A percentile compares a stretch with the other conserved stretches of the same genome.
Evolutionary conservation across 768 basidiomycete genomes (phyloP).

Genomic region (Chalciporus chontae): DNA sequence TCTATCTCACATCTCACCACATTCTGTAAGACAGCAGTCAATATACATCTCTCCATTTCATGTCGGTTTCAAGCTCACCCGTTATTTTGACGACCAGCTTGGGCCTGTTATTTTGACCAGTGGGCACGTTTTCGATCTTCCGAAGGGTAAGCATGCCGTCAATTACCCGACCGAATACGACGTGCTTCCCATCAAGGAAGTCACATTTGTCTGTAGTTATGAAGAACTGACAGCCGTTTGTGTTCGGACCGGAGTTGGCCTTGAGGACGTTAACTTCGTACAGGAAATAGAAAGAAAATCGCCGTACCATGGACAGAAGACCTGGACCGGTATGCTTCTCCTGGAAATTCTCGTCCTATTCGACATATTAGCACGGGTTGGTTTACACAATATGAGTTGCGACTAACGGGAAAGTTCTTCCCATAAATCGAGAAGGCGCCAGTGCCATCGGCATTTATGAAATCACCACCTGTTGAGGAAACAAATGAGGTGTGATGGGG

Average conservation of each 20-base stretch:
- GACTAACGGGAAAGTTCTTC: slow-evolving; percentile 79
- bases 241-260: slow-evolving; percentile 95
- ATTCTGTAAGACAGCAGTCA: slow-evolving; percentile 35
- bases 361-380: background rate
- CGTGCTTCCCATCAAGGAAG: slow-evolving; percentile 93
- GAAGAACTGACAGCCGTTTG: slow-evolving; percentile 98
- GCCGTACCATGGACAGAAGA: slow-evolving; percentile 80
- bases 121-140: slow-evolving; percentile 95
- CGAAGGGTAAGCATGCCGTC: slow-evolving; percentile 94
- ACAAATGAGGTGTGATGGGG: background rate
- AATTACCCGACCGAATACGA: slow-evolving; percentile 87
- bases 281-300: background rate
- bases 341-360: slow-evolving; percentile 90
- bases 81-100: slow-evolving; percentile 86
- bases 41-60: background rate
- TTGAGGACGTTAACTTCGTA: slow-evolving; percentile 27
- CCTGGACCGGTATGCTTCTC: slow-evolving; percentile 87
- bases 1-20: slow-evolving; percentile 51
- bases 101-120: slow-evolving; percentile 85
- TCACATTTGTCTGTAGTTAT: slow-evolving; percentile 93
- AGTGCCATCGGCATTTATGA: slow-evolving; percentile 91
- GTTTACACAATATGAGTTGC: background rate
- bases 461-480: slow-evolving; percentile 73
- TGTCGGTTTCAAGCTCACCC: slow-evolving; percentile 43
- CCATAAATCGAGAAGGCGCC: slow-evolving; percentile 98